Conservation (phyloP, 805 yeast genomes). For the Nakazawaea holstii region DNA sequence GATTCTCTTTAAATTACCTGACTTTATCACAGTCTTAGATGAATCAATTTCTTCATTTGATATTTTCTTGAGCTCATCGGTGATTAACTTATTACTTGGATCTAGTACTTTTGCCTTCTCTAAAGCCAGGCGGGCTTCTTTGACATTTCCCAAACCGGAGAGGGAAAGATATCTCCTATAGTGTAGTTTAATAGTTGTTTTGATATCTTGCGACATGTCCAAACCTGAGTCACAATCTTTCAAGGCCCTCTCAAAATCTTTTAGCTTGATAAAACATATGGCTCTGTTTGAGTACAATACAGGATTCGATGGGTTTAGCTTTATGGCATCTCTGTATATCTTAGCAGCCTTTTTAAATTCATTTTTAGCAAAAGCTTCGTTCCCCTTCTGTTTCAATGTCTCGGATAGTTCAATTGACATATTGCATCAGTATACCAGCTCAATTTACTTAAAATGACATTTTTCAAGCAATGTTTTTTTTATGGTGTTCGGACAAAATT, state of each 20-base stretch:
- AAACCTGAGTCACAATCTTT: conserved; percentile 48
- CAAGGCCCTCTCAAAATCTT: conserved; percentile 43
- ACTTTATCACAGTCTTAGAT: background rate
- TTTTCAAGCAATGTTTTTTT: background rate
- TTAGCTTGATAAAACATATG: conserved; percentile 51
- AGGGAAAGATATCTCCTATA: conserved; percentile 46
- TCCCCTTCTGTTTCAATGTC: conserved; percentile 41
- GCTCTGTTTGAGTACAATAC: conserved; percentile 66
- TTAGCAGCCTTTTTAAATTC: conserved; percentile 46
- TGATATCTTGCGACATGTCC: conserved; percentile 15
- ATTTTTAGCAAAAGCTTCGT: conserved; percentile 39
- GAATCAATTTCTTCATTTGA: conserved; percentile 4
- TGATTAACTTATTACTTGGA: conserved; percentile 32
- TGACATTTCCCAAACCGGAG: conserved; percentile 21
- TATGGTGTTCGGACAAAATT: background rate
- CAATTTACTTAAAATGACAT: background rate
- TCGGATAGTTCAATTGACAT: conserved; percentile 15
- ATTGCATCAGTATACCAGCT: background rate
- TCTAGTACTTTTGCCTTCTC: conserved; percentile 35
- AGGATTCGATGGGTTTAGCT: conserved; percentile 42
- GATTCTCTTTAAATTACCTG: background rate
- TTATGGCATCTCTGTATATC: conserved; percentile 52
- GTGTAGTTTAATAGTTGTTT: conserved; percentile 38
- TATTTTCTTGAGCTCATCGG: conserved; percentile 25
- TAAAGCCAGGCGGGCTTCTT: conserved; percentile 25